phyloP scores from a whole-genome alignment of 441 rosid genomes.

The Capsella rubella region DNA sequence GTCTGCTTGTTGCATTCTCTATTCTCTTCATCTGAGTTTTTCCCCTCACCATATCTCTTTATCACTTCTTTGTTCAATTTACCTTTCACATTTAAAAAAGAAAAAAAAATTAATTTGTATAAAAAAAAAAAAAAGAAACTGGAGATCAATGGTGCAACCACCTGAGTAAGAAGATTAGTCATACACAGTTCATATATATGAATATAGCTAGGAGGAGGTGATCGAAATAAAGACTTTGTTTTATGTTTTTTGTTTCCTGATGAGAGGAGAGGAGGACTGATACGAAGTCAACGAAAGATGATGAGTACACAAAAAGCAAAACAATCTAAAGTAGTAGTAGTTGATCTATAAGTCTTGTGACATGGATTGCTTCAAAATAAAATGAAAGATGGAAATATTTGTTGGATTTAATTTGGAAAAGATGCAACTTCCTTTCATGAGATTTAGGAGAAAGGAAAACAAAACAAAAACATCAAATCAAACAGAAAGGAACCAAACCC shows the following conservation, averaged over 20 bases:
- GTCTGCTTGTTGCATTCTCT: constrained; percentile 92
- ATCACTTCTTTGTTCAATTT: constrained; percentile 5
- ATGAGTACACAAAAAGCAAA: constrained; percentile 39
- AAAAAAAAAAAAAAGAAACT: constrained; percentile 1
- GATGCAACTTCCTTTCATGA: not conserved
- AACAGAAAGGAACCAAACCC: constrained; percentile 25
- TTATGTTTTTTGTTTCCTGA: not conserved
- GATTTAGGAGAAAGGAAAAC: constrained; percentile 22
- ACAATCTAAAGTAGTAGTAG: constrained; percentile 15
- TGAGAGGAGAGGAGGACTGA: constrained; percentile 15
- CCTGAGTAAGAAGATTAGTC: constrained; percentile 25
- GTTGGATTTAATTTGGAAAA: no score
- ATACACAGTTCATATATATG: not conserved
- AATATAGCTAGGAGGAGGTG: constrained; percentile 1
- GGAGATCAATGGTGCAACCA: constrained; percentile 39
- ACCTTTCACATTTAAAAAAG: constrained; percentile 5
- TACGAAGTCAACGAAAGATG: constrained; percentile 41
- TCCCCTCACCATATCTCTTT: constrained; percentile 79
- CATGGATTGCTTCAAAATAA: constrained; percentile 36
- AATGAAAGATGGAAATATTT: constrained; percentile 22
- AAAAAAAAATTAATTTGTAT: not conserved
- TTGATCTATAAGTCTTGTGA: constrained; percentile 33
- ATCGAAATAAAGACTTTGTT: not conserved
- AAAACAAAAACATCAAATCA: constrained; percentile 17
- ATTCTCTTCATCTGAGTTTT: constrained; percentile 89